Evolutionary conservation across 257 asterid species (phyloP).

Genomic region (Solanum arcanum): DNA sequence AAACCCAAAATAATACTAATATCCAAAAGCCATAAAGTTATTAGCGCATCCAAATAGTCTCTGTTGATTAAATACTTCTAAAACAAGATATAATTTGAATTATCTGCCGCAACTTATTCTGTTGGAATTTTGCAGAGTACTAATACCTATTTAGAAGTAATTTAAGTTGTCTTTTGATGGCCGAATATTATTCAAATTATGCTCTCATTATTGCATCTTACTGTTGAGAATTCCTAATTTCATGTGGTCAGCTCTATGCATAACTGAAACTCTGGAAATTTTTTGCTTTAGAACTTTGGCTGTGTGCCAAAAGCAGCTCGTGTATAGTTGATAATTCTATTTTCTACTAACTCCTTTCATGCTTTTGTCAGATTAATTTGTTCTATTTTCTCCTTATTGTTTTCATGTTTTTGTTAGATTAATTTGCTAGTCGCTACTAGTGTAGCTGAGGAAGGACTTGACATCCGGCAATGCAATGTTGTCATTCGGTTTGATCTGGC

Average conservation of each 20-base stretch:
- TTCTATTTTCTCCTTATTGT: conserved; percentile 17
- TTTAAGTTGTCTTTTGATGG: background rate
- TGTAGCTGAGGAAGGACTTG: conserved; percentile 99
- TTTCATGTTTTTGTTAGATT: conserved; percentile 40
- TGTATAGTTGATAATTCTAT: background rate
- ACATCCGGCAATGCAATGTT: conserved; percentile 97
- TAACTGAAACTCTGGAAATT: background rate
- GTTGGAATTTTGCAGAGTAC: background rate
- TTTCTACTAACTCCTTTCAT: conserved; percentile 4
- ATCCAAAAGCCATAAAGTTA: background rate
- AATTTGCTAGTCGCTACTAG: conserved; percentile 97
- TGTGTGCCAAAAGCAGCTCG: background rate
- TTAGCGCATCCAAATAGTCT: background rate
- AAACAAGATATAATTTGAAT: background rate
- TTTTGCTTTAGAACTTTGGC: background rate
- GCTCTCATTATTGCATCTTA: background rate
- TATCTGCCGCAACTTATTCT: background rate
- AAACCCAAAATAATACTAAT: background rate
- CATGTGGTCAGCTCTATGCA: background rate
- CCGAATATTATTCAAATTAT: background rate
- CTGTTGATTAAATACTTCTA: background rate
- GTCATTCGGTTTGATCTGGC: conserved; percentile 99
- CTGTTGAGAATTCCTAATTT: background rate
- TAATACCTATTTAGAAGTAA: background rate
- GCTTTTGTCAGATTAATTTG: conserved; percentile 64